These are phyloP conservation scores for Nothopassalora personata DNA, from an alignment of 2,329 filamentous ascomycete species.

Conservation along the genomic window DNA sequence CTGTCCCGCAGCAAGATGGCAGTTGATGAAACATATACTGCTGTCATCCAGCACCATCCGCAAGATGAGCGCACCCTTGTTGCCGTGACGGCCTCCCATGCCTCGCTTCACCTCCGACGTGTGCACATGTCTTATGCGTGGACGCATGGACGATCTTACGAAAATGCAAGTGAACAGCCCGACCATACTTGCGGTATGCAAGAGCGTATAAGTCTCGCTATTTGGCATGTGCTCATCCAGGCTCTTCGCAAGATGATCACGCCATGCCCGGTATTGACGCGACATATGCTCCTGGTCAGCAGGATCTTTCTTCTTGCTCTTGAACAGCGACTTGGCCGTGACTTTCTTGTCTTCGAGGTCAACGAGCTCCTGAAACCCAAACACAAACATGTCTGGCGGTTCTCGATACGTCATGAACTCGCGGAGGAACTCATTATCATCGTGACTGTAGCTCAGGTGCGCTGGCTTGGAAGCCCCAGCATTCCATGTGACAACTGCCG, in stretches of 20 bases:
- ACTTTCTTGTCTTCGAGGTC: constrained; percentile 96
- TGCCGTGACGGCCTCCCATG: constrained; percentile 91
- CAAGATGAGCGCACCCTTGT: constrained; percentile 88
- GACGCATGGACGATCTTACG: constrained; percentile 72
- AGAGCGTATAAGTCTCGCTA: constrained; percentile 71
- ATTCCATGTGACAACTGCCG: constrained; percentile 90
- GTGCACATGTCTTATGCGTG: constrained; percentile 70
- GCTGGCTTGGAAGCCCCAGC: constrained; percentile 91
- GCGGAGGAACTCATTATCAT: constrained; percentile 72
- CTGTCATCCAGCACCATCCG: constrained; percentile 93
- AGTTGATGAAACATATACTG: constrained; percentile 94
- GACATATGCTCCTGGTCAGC: constrained; percentile 86
- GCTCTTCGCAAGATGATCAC: constrained; percentile 76
- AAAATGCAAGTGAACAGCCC: constrained; percentile 96
- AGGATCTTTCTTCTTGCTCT: constrained; percentile 74
- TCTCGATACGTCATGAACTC: constrained; percentile 71
- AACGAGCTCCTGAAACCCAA: constrained; percentile 97
- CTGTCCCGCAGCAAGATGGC: constrained; percentile 91
- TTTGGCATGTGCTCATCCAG: constrained; percentile 78
- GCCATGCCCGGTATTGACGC: constrained; percentile 94
- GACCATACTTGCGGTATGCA: constrained; percentile 86
- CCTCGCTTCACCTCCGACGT: constrained; percentile 87
- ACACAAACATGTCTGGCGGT: constrained; percentile 83
- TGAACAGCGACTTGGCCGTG: constrained; percentile 89
- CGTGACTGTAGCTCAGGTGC: constrained; percentile 64